These are phyloP conservation scores for Coniosporium tulheliwenetii DNA, from an alignment of 2,329 filamentous ascomycete genomes.

Conservation along the genomic window DNA sequence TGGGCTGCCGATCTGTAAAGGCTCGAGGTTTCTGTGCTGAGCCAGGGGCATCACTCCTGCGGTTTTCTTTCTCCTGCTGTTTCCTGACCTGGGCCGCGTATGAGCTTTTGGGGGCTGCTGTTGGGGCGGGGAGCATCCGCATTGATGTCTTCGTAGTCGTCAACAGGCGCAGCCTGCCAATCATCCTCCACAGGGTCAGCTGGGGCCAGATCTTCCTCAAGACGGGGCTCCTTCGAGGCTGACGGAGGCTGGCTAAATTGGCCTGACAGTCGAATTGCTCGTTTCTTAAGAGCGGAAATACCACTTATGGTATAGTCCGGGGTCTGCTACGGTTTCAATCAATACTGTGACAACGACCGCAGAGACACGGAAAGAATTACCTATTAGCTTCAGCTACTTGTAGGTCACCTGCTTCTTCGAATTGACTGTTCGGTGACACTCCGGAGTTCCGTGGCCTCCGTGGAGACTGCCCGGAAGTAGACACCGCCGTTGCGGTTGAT, in stretches of 20 bases:
- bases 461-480: neutral
- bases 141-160: neutral
- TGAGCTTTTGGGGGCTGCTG: conserved; percentile 1
- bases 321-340: too few species aligned
- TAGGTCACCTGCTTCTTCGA: neutral
- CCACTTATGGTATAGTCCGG: too few species aligned
- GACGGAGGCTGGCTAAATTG: too few species aligned
- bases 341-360: too few species aligned
- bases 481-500: neutral
- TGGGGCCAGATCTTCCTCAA: too few species aligned
- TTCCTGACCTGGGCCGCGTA: conserved; percentile 3
- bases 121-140: conserved; percentile 1
- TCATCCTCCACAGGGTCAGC: neutral
- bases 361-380: neutral
- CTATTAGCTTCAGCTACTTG: neutral
- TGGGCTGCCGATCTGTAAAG: conserved; percentile 24
- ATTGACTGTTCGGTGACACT: neutral
- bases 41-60: conserved; percentile 3
- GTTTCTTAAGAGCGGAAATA: too few species aligned
- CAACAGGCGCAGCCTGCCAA: neutral
- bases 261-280: too few species aligned
- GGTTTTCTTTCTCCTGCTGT: conserved; percentile 17
- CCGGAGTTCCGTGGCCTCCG: neutral
- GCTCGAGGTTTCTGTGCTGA: conserved; percentile 6
- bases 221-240: too few species aligned